Conservation (phyloP, 1,284 basidiomycete genomes). For the Ceratobasidium sp. region DNA sequence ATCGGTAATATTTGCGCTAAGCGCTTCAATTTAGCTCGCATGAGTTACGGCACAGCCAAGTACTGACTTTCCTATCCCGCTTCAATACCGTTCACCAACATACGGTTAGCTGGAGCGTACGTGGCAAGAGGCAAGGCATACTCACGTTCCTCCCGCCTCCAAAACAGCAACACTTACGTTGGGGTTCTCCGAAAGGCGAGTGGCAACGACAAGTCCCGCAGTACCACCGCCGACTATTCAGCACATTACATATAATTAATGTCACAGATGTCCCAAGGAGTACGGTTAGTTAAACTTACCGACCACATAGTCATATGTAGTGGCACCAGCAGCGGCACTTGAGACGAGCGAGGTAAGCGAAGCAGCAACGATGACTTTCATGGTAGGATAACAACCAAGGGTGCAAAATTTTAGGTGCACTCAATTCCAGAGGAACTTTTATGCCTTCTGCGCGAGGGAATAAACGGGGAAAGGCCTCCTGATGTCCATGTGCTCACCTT, state of each 20-base stretch:
- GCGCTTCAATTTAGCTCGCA: background rate
- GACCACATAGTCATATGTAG: constrained; percentile 36
- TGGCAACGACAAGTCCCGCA: constrained; percentile 60
- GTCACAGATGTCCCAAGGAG: background rate
- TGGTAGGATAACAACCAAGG: background rate
- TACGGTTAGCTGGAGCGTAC: background rate
- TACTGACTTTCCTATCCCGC: constrained; percentile 33
- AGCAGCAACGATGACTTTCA: constrained; percentile 6
- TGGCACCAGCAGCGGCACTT: background rate
- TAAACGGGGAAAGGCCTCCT: too few species aligned
- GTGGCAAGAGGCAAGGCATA: background rate
- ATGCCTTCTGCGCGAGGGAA: too few species aligned
- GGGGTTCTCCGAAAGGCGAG: constrained; percentile 58
- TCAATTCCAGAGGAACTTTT: background rate
- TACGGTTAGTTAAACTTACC: background rate
- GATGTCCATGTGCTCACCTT: too few species aligned
- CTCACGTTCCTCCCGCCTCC: constrained; percentile 48
- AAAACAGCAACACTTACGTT: constrained; percentile 51
- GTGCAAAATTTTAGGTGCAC: background rate
- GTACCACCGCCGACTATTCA: constrained; percentile 61
- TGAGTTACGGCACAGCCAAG: background rate
- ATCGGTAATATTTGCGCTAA: constrained; percentile 30
- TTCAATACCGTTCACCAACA: background rate
- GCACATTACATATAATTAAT: constrained; percentile 47
- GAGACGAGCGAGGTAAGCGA: constrained; percentile 21